Conservation (phyloP, 1,284 basidiomycete species). For the Cryptococcus sp. region DNA sequence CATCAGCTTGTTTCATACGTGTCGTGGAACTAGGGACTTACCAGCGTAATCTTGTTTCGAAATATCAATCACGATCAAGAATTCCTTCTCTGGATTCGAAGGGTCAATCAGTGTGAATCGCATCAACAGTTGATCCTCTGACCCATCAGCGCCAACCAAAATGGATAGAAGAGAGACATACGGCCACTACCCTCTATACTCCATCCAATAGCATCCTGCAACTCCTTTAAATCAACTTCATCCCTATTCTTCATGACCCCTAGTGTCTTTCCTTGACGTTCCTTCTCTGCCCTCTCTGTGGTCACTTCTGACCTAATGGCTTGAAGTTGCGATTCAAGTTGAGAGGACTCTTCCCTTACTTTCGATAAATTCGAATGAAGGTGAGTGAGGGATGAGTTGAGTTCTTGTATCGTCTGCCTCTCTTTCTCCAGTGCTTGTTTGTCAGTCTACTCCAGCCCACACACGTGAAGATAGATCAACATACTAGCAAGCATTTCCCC, state of each 20-base stretch:
- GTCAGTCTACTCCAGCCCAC: neutral
- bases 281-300: conserved; percentile 55
- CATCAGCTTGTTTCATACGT: neutral
- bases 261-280: conserved; percentile 62
- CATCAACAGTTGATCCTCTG: conserved; percentile 54
- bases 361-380: conserved; percentile 33
- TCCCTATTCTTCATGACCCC: conserved; percentile 57
- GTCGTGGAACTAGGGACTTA: conserved; percentile 39
- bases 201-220: conserved; percentile 61
- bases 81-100: conserved; percentile 59
- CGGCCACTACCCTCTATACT: conserved; percentile 59
- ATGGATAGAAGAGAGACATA: neutral
- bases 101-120: conserved; percentile 66
- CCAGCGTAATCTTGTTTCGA: conserved; percentile 62
- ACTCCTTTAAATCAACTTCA: conserved; percentile 57
- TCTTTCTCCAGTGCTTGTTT: conserved; percentile 38
- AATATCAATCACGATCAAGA: conserved; percentile 70
- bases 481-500: conserved; percentile 42
- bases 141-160: conserved; percentile 4
- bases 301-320: conserved; percentile 26
- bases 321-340: conserved; percentile 34
- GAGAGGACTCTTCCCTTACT: conserved; percentile 28
- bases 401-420: conserved; percentile 30
- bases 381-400: conserved; percentile 26
- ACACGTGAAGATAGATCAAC: conserved; percentile 9